phyloP scores from a whole-genome alignment of 495 filamentous ascomycete genomes.

The Aspergillus baeticus region DNA sequence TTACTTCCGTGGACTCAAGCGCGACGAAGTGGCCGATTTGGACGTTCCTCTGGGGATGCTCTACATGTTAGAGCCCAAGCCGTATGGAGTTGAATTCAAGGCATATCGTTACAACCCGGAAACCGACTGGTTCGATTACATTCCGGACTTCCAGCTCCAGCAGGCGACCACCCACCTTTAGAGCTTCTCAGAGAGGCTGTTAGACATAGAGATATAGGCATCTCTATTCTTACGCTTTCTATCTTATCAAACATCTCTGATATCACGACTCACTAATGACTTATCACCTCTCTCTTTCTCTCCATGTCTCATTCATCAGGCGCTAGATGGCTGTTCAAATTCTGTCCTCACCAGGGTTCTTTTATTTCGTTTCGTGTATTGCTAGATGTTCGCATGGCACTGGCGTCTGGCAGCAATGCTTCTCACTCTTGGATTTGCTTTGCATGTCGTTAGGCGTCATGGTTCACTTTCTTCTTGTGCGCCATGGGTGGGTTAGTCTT shows the following conservation, averaged over 20 bases:
- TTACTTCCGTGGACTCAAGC: slow-evolving; percentile 88
- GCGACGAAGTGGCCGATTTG: slow-evolving; percentile 87
- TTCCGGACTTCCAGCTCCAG: slow-evolving; percentile 71
- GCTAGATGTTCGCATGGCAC: slow-evolving; percentile 8
- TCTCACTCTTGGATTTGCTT: slow-evolving; percentile 2
- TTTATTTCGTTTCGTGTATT: slow-evolving; percentile 9
- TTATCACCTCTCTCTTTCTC: slow-evolving; percentile 9
- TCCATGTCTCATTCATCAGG: neutral
- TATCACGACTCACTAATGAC: slow-evolving; percentile 1
- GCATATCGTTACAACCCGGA: slow-evolving; percentile 83
- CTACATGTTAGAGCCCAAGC: slow-evolving; percentile 94
- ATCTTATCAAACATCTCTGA: slow-evolving; percentile 4
- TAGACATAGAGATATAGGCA: neutral
- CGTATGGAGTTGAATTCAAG: slow-evolving; percentile 95
- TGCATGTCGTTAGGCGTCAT: neutral
- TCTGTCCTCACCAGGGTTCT: slow-evolving; percentile 1
- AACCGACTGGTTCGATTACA: slow-evolving; percentile 75
- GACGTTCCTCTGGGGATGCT: slow-evolving; percentile 90
- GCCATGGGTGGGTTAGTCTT: neutral
- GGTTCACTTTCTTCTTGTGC: neutral
- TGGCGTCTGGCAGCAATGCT: slow-evolving; percentile 6
- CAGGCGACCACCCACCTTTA: slow-evolving; percentile 39
- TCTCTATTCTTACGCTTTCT: slow-evolving; percentile 4
- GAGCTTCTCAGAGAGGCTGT: neutral
- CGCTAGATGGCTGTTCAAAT: slow-evolving; percentile 3